These are phyloP conservation scores for Boletus rubescentipes DNA, from an alignment of 768 basidiomycete genomes.

Conservation along the genomic window DNA sequence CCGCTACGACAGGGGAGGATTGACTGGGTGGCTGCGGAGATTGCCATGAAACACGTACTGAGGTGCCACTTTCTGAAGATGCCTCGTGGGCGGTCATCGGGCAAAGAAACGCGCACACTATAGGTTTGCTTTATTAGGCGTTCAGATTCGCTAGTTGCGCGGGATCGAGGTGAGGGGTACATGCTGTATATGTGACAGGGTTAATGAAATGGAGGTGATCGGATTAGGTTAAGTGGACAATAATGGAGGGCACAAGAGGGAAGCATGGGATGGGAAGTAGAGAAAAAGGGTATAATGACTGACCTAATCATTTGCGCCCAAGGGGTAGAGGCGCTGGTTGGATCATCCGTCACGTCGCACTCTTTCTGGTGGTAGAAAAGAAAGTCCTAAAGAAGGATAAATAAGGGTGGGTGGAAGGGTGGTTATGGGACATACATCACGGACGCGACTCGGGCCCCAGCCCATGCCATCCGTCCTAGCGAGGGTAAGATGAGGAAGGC, in stretches of 20 bases:
- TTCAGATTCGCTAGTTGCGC: conserved; percentile 39
- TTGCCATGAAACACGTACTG: conserved; percentile 41
- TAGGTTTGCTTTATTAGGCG: conserved; percentile 57
- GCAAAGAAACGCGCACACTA: conserved; percentile 48
- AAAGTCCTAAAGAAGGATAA: conserved; percentile 42
- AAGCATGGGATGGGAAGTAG: conserved; percentile 3
- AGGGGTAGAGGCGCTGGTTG: conserved; percentile 53
- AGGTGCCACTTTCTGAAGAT: conserved; percentile 52
- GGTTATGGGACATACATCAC: conserved; percentile 35
- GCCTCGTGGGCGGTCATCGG: conserved; percentile 41
- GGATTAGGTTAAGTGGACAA: conserved; percentile 34
- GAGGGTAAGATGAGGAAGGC: not conserved
- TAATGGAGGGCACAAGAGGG: conserved; percentile 19
- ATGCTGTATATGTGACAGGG: conserved; percentile 28
- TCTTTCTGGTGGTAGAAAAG: conserved; percentile 56
- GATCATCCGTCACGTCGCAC: conserved; percentile 40
- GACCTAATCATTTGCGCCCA: conserved; percentile 77
- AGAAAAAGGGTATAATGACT: conserved; percentile 22
- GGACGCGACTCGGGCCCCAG: conserved; percentile 79
- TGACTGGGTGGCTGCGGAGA: conserved; percentile 24
- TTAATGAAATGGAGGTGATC: conserved; percentile 15
- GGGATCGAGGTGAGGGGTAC: conserved; percentile 41
- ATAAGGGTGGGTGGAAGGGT: not conserved
- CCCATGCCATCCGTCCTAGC: conserved; percentile 67
- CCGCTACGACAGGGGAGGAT: conserved; percentile 47